phyloP scores from a whole-genome alignment of 495 filamentous ascomycete species.

The Aspergillus avenaceus region DNA sequence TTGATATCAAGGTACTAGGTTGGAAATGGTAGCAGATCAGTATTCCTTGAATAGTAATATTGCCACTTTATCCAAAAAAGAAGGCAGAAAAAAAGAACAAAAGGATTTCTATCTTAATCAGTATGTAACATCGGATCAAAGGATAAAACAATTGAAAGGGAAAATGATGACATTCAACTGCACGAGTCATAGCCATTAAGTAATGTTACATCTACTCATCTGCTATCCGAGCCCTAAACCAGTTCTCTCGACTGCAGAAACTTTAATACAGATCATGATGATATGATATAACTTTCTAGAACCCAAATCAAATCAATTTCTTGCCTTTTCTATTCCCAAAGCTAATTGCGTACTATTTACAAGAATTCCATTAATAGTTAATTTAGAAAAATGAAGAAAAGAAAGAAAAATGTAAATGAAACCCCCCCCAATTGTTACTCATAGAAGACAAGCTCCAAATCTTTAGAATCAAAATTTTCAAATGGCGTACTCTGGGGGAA shows the following conservation, averaged over 20 bases:
- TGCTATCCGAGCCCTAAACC: neutral
- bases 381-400: too few relatives aligned
- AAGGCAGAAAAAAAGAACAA: too few relatives aligned
- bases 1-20: too few relatives aligned
- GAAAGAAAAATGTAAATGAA: too few relatives aligned
- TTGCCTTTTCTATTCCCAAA: neutral
- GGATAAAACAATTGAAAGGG: neutral
- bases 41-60: too few relatives aligned
- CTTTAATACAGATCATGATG: neutral
- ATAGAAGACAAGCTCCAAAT: neutral
- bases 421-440: neutral
- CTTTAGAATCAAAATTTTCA: neutral
- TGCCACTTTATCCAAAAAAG: too few relatives aligned
- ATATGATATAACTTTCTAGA: neutral
- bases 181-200: too few relatives aligned
- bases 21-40: too few relatives aligned
- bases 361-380: too few relatives aligned
- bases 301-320: neutral
- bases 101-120: neutral
- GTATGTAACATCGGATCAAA: neutral
- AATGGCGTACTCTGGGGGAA: slow-evolving; percentile 13
- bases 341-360: neutral
- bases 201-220: neutral
- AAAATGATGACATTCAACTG: neutral
- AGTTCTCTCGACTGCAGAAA: neutral